phyloP scores from a whole-genome alignment of 495 filamentous ascomycete species.

The Penicillium pulvis region DNA sequence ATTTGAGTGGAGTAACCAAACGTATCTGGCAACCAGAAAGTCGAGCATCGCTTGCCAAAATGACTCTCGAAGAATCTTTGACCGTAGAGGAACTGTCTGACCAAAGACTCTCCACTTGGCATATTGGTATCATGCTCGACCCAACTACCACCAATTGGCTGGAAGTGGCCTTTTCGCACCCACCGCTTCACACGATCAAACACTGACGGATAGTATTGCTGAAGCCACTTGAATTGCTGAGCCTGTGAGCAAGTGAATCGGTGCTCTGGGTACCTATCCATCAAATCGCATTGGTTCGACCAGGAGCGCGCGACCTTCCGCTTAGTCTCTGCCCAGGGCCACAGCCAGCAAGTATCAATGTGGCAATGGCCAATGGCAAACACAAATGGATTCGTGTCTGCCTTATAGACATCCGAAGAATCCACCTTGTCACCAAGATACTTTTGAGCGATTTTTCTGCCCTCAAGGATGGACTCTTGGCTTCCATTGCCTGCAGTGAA shows the following conservation, averaged over 20 bases:
- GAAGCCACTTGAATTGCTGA: constrained; percentile 97
- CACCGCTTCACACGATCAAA: constrained; percentile 90
- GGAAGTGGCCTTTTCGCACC: constrained; percentile 87
- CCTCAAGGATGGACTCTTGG: constrained; percentile 73
- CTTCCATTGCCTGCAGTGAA: constrained; percentile 78
- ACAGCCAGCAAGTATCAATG: constrained; percentile 97
- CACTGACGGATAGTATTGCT: constrained; percentile 80
- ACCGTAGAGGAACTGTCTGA: constrained; percentile 93
- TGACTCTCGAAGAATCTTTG: constrained; percentile 93
- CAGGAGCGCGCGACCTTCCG: constrained; percentile 95
- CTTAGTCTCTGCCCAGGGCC: constrained; percentile 99
- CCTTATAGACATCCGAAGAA: constrained; percentile 81
- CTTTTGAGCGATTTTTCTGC: constrained; percentile 76
- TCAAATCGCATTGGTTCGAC: constrained; percentile 91
- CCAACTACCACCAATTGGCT: constrained; percentile 96
- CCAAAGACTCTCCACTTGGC: constrained; percentile 90
- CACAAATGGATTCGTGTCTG: constrained; percentile 70
- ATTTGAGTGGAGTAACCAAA: constrained; percentile 96
- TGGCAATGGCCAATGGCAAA: constrained; percentile 94
- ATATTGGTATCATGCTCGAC: constrained; percentile 98
- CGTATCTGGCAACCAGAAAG: constrained; percentile 97
- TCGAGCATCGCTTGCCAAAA: constrained; percentile 84
- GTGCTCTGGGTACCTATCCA: constrained; percentile 93
- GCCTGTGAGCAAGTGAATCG: constrained; percentile 90
- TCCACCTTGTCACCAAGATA: constrained; percentile 83